Base-by-base conservation (phyloP, 2,329 filamentous ascomycete species). In the Escovopsis sp. region DNA sequence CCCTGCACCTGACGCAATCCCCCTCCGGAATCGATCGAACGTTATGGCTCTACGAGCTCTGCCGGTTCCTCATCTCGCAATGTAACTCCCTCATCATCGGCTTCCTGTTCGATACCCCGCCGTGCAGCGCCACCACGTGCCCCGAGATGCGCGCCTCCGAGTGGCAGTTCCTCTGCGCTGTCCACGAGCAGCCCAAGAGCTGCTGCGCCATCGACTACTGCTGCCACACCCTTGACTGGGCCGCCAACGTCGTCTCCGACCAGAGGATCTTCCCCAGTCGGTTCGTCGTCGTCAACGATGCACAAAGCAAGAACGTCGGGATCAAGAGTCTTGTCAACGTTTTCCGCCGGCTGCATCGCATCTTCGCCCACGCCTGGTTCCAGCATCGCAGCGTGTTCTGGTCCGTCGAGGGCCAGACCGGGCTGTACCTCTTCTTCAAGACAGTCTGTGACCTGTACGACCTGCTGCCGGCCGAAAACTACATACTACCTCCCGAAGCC, bases 201-300 rank as follows among this genome's bases (percentile, higher is more conserved):
- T 98, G 91, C 68, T 95, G 89, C 62, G 91, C 91, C 41, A 95
- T 98, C 57, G 91, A 98, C 65, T 98, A 98, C 66, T 95, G 88
- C 72, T 96, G 89, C 60, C 91, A 98, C 60, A 98, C 91, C 0
- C 79, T 98, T 36, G 91, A 98, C 65, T 96, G 89, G 86, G 91
- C 91, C 3, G 88, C 86, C 44, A 94, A 93, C 55, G 84, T 89
- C 18, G 80, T 98, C 44, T 94, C 89, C 3, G 91, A 87, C 53
- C 84, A 86, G 43, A 95, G 95, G 68, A 83, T 91, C 57, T 98
- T 98, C 59, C 89, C 91, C 1, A 94, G 85, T 52, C 77, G 91
- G 42, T 75, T 94, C 49, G 71, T 75, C 41, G 64, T 73, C 8
- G 54, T 70, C 26, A 66, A 61, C 43, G 73, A 74, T 57, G 68